Evolutionary conservation across 495 filamentous ascomycete genomes (phyloP).

Genomic region (Xylaria venustula): DNA sequence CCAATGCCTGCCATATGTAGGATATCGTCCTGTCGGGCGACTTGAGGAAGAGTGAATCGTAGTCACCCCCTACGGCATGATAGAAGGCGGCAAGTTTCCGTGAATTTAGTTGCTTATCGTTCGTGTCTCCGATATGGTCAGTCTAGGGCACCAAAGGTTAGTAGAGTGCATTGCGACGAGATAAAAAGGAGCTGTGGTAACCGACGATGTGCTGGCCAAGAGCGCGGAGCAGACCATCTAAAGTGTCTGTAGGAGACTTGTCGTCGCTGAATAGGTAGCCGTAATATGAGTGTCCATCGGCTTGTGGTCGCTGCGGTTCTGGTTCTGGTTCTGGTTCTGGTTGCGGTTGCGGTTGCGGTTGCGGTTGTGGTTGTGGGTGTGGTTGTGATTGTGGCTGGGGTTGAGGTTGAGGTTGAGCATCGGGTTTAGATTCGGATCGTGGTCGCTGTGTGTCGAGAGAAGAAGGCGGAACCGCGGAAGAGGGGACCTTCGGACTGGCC

Average conservation of each 20-base stretch:
- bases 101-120: constrained; percentile 67
- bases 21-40: constrained; percentile 74
- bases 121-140: constrained; percentile 63
- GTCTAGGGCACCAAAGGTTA: constrained; percentile 37
- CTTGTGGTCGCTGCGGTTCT: constrained; percentile 3
- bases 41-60: constrained; percentile 80
- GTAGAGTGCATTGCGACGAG: constrained; percentile 7
- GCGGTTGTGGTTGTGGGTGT: constrained; percentile 9
- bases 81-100: constrained; percentile 87
- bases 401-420: background rate
- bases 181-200: background rate
- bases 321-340: constrained; percentile 1
- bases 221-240: constrained; percentile 75
- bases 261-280: constrained; percentile 80
- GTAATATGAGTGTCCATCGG: constrained; percentile 57
- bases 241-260: constrained; percentile 70
- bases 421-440: constrained; percentile 1
- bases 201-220: constrained; percentile 82
- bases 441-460: constrained; percentile 8
- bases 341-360: background rate
- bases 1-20: constrained; percentile 87
- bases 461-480: constrained; percentile 3
- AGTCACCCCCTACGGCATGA: constrained; percentile 82
- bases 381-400: constrained; percentile 9
- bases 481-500: constrained; percentile 16